These are phyloP conservation scores for Microbotryum lychnidis-dioicae DNA, from an alignment of 1,284 basidiomycete genomes.

Conservation along the genomic window DNA sequence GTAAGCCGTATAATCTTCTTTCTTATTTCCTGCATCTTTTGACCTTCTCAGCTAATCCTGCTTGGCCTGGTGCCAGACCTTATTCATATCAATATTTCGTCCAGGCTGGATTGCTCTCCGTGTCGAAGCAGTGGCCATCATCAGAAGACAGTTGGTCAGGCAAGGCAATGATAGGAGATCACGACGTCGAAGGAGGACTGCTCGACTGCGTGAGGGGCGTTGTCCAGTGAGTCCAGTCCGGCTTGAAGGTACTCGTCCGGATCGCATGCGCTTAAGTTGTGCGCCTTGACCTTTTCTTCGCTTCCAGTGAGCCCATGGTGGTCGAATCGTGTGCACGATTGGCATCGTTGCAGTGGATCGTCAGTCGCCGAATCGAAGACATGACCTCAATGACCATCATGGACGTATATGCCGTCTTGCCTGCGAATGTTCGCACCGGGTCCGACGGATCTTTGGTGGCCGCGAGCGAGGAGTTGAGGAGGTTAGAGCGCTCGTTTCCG, in stretches of 20 bases:
- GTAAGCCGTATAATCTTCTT: too few relatives aligned
- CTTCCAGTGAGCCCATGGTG: neutral
- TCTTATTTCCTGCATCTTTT: neutral
- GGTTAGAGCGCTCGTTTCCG: conserved; percentile 10
- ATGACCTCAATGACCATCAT: neutral
- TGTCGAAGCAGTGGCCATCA: neutral
- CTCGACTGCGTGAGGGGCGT: conserved; percentile 3
- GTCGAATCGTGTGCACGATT: conserved; percentile 16
- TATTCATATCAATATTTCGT: conserved; percentile 15
- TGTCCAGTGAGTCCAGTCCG: too few relatives aligned
- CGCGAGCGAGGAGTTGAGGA: conserved; percentile 20
- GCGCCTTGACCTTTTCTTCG: neutral
- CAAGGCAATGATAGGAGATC: conserved; percentile 2
- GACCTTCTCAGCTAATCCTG: neutral
- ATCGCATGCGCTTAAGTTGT: neutral
- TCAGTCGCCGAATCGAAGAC: conserved; percentile 2
- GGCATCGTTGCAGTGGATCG: conserved; percentile 5
- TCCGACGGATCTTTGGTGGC: conserved; percentile 14
- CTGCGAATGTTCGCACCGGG: neutral
- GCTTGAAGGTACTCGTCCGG: too few relatives aligned
- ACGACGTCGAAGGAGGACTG: neutral
- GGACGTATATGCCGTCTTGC: conserved; percentile 14
- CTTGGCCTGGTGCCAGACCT: neutral
- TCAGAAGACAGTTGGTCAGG: conserved; percentile 8
- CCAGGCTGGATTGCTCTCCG: conserved; percentile 4